Base-by-base conservation (phyloP, 352 stramenopile species). In the Phytophthora megakarya region DNA sequence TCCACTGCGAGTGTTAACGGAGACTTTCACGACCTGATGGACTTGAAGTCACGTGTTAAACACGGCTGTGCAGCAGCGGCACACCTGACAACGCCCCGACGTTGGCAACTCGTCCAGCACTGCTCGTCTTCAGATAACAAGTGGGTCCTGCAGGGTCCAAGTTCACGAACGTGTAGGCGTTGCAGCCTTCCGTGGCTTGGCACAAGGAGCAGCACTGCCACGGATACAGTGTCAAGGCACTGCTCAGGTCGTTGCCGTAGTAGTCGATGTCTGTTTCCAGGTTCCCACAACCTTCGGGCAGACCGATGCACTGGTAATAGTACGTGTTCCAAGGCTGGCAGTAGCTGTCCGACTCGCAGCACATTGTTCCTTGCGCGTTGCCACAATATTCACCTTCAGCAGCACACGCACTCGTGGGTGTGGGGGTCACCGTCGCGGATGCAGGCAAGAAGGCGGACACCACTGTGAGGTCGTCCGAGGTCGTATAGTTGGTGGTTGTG, bases 271-370 rank as follows among this genome's bases (percentile, higher is more conserved):
- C 70, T 22, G 71, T 77, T 61, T 84, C 75, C 8, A 81, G 55
- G 9, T 57, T 54, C 2, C 62, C 54, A 43, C 76, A 85, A 12
- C 70, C 72, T 7, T 69, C 54, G 3, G 76, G 72, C 1, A 70
- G 35, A 1, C 40, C 37, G 33, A 84, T 70, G 30, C 79, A 88
- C 66, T 88, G 79, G 67, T 87, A 89, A 55, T 80, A 89, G 19
- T 73, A 35, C 0, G 42, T 64, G 52, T 86, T 65, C 74, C 78
- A 84, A 16, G 76, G 76, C 63, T 86, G 75, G 39, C 76, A 86
- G 54, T 82, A 84, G 28, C 48, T 53, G 33, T 51, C 38, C 10
- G 32, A 61, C 13, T 64, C 51, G 40, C 74, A 84, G 64, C 78
- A 85, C 3, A 63, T 64, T 22, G 59, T 68, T 37, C 62, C 66